These are phyloP conservation scores for Rhodocollybia butyracea DNA, from an alignment of 768 basidiomycete species.

Conservation along the genomic window DNA sequence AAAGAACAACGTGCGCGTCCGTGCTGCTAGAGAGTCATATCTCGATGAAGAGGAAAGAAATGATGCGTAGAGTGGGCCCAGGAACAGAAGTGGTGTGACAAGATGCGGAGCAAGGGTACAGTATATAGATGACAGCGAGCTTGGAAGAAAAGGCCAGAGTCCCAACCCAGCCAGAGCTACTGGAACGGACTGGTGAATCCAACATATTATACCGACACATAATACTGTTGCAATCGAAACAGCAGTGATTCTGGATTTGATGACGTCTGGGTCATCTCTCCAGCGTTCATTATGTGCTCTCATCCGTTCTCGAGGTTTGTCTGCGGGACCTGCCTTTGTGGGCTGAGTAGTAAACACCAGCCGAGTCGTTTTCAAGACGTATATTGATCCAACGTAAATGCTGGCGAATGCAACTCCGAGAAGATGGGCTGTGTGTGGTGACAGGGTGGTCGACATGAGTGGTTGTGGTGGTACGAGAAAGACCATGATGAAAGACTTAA, in stretches of 20 bases:
- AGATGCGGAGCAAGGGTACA: constrained; percentile 47
- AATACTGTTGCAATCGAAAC: constrained; percentile 60
- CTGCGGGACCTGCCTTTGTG: constrained; percentile 19
- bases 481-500: too few relatives aligned
- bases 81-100: constrained; percentile 68
- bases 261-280: constrained; percentile 85
- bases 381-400: constrained; percentile 82
- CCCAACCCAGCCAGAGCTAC: constrained; percentile 18
- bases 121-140: constrained; percentile 24
- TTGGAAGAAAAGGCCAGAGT: constrained; percentile 16
- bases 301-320: constrained; percentile 22
- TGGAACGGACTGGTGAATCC: constrained; percentile 29
- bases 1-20: constrained; percentile 45
- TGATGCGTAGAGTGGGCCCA: constrained; percentile 68
- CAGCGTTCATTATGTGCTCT: constrained; percentile 42
- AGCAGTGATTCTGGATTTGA: constrained; percentile 71
- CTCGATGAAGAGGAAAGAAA: not conserved
- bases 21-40: constrained; percentile 35
- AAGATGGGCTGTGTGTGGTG: not conserved
- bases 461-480: too few relatives aligned
- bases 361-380: constrained; percentile 65
- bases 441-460: too few relatives aligned
- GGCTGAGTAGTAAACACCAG: constrained; percentile 40
- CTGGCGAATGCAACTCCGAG: constrained; percentile 43
- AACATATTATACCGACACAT: constrained; percentile 51